Evolutionary conservation across 192 early-diverging fungal species (phyloP).

Genomic region (Allomyces macrogynus): DNA sequence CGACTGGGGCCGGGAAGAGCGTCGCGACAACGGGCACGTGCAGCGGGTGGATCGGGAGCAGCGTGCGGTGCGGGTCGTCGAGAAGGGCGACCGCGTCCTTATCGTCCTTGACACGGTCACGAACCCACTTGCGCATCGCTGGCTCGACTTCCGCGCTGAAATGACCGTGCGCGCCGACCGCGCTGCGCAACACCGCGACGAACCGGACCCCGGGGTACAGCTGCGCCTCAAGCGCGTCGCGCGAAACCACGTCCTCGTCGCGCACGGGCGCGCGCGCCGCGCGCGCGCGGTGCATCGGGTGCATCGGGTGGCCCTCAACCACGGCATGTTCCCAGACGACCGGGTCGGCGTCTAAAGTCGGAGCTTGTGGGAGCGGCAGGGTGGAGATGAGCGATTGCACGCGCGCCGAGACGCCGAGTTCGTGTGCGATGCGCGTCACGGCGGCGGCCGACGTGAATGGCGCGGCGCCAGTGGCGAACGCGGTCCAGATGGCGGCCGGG

Average conservation of each 20-base stretch:
- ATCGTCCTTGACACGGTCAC: slow-evolving; percentile 3
- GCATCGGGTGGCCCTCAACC: slow-evolving; percentile 36
- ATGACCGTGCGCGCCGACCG: slow-evolving; percentile 20
- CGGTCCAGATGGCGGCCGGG: too few species aligned
- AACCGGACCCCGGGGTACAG: slow-evolving; percentile 25
- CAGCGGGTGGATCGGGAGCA: slow-evolving; percentile 38
- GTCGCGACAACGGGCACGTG: slow-evolving; percentile 33
- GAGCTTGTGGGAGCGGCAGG: not conserved
- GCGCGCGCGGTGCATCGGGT: slow-evolving; percentile 38
- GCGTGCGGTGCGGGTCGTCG: slow-evolving; percentile 12
- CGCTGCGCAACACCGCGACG: slow-evolving; percentile 22
- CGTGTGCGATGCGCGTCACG: too few species aligned
- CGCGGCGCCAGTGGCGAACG: too few species aligned
- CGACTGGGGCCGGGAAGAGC: slow-evolving; percentile 16
- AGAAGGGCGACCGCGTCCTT: slow-evolving; percentile 6
- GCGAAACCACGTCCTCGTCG: not conserved
- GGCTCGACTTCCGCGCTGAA: slow-evolving; percentile 16
- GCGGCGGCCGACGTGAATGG: too few species aligned
- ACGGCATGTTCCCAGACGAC: slow-evolving; percentile 46
- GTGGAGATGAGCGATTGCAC: too few species aligned
- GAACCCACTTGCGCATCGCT: slow-evolving; percentile 10
- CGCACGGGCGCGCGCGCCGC: slow-evolving; percentile 21
- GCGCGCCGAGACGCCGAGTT: too few species aligned
- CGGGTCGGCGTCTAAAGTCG: slow-evolving; percentile 15
- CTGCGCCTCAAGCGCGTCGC: slow-evolving; percentile 15